These are phyloP conservation scores for Chrysoporthe austroafricana DNA, from an alignment of 2,329 filamentous ascomycete genomes.

Conservation along the genomic window DNA sequence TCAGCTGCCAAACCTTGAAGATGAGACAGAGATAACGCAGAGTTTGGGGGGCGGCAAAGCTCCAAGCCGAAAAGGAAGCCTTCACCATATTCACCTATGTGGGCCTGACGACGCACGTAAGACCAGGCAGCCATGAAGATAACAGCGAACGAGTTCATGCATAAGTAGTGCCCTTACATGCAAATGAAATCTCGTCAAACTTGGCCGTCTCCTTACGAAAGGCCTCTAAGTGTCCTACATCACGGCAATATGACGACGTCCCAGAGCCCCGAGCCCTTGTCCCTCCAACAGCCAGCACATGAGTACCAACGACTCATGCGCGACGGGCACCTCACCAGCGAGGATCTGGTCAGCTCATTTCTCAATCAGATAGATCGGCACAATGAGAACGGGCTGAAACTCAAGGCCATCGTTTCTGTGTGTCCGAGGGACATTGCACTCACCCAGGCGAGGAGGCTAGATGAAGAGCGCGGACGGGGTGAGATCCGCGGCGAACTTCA, in stretches of 20 bases:
- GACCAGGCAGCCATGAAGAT: neutral
- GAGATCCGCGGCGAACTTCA: constrained; percentile 43
- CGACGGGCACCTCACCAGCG: constrained; percentile 29
- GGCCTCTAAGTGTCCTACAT: neutral
- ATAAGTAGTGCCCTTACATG: neutral
- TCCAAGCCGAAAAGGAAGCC: neutral
- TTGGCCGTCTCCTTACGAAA: neutral
- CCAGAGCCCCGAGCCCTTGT: neutral
- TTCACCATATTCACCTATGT: neutral
- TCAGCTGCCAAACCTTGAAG: neutral
- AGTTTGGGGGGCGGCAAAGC: neutral
- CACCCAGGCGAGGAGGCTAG: constrained; percentile 41
- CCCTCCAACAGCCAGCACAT: constrained; percentile 23
- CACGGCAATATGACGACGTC: neutral
- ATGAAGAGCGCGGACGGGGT: constrained; percentile 42
- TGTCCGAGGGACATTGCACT: constrained; percentile 42
- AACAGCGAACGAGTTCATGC: neutral
- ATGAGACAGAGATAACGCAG: neutral
- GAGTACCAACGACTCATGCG: constrained; percentile 24
- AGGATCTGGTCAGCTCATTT: constrained; percentile 29
- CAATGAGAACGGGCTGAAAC: constrained; percentile 26
- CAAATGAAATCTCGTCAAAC: neutral
- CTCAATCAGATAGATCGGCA: constrained; percentile 34
- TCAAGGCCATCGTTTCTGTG: constrained; percentile 42
- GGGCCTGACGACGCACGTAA: neutral